Percentiles rank a stretch among this genome's conserved stretches.
Conservation (phyloP, 1,139 yeast species). For the Taiozyma sp. region DNA sequence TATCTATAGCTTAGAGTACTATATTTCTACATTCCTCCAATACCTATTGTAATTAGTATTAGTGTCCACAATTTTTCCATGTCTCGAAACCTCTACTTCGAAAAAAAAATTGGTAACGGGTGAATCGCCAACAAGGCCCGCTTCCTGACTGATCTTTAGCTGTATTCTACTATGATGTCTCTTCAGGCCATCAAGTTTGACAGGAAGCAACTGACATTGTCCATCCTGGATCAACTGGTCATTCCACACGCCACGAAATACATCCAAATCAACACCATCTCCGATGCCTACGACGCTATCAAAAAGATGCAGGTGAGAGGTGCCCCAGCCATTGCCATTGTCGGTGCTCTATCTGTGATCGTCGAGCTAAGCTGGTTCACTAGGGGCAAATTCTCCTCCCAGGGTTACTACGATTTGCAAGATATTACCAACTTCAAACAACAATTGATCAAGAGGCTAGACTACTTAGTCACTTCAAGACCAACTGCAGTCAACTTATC, state of each 20-base stretch:
- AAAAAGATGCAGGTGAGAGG: constrained; percentile 93
- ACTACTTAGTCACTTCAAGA: constrained; percentile 67
- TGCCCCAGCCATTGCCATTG: constrained; percentile 97
- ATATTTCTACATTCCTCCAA: background rate
- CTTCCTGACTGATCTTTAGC: background rate
- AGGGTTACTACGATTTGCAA: constrained; percentile 29
- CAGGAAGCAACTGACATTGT: constrained; percentile 36
- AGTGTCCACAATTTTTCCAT: background rate
- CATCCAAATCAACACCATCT: constrained; percentile 49
- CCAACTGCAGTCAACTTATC: constrained; percentile 95
- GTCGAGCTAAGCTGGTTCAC: constrained; percentile 47
- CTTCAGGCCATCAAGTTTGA: constrained; percentile 70
- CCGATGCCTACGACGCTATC: constrained; percentile 78
- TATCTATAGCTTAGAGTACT: background rate
- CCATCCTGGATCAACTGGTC: constrained; percentile 72
- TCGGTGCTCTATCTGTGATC: constrained; percentile 81
- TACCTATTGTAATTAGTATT: background rate
- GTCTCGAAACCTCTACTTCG: constrained; percentile 2
- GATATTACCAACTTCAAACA: constrained; percentile 26
- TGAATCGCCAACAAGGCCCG: background rate
- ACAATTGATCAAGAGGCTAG: constrained; percentile 43
- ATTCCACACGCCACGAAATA: constrained; percentile 78
- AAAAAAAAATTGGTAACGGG: background rate
- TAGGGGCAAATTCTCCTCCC: constrained; percentile 19
- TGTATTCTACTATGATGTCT: constrained; percentile 22